phyloP scores from a whole-genome alignment of 129 eudicot species.

The Daucus carota region DNA sequence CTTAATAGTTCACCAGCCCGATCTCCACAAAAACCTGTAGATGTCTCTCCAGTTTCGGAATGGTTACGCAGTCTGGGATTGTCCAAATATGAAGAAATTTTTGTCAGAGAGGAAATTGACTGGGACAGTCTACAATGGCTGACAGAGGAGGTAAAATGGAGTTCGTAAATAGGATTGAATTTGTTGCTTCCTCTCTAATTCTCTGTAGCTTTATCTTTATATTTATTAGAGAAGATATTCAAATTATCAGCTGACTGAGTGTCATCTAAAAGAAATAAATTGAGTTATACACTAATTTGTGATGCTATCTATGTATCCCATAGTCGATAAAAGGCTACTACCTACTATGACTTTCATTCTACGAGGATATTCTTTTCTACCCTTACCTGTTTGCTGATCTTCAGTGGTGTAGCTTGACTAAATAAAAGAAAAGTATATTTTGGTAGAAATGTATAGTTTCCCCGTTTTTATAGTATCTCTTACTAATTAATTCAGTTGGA shows the following conservation, averaged over 20 bases:
- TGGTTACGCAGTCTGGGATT: slow-evolving; percentile 80
- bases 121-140: slow-evolving; percentile 75
- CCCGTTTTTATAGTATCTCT: not conserved
- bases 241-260: not conserved
- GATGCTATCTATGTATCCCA: not conserved
- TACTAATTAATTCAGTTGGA: not conserved
- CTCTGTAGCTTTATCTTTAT: not conserved
- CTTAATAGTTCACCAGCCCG: slow-evolving; percentile 39
- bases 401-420: not conserved
- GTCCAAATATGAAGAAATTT: slow-evolving; percentile 66
- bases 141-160: slow-evolving; percentile 61
- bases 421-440: not conserved
- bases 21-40: slow-evolving; percentile 26
- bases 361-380: not conserved
- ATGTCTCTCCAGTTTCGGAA: slow-evolving; percentile 38
- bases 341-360: not conserved
- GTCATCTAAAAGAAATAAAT: not conserved
- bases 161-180: not conserved
- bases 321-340: not conserved
- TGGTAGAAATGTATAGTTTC: not conserved
- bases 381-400: not conserved
- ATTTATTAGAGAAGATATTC: not conserved
- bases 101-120: slow-evolving; percentile 76
- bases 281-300: not conserved
- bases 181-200: not conserved